phyloP scores from a whole-genome alignment of 2,329 filamentous ascomycete genomes.

The Mycosphaerelloides madeirae region DNA sequence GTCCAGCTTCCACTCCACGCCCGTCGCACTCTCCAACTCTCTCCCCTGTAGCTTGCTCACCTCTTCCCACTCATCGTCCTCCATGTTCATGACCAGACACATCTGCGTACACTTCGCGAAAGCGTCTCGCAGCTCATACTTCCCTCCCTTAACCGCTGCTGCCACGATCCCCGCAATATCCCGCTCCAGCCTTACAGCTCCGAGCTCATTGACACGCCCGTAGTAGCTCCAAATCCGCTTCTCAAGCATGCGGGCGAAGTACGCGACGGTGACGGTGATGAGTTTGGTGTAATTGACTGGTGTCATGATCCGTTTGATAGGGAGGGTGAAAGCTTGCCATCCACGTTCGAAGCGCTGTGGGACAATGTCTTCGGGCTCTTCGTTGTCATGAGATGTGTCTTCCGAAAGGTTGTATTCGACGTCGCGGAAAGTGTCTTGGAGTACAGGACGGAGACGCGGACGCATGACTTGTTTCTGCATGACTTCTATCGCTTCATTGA shows the following conservation, averaged over 20 bases:
- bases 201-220: conserved; percentile 73
- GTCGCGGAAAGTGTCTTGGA: conserved; percentile 86
- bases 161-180: conserved; percentile 74
- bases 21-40: conserved; percentile 53
- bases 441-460: conserved; percentile 73
- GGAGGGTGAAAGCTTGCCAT: conserved; percentile 81
- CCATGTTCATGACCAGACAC: conserved; percentile 85
- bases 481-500: conserved; percentile 78
- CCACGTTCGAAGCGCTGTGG: conserved; percentile 73
- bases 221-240: conserved; percentile 80
- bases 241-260: conserved; percentile 75
- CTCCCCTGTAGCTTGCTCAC: conserved; percentile 42
- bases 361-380: conserved; percentile 59
- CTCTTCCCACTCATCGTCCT: conserved; percentile 92
- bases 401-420: conserved; percentile 74
- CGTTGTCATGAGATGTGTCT: conserved; percentile 43
- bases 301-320: conserved; percentile 80
- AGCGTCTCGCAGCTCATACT: conserved; percentile 71
- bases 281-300: conserved; percentile 70
- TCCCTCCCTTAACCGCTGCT: conserved; percentile 60
- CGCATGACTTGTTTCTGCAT: conserved; percentile 86
- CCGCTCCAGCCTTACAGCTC: conserved; percentile 76
- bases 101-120: conserved; percentile 77
- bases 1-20: conserved; percentile 66
- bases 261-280: conserved; percentile 65